Conservation (phyloP, 306 rosid genomes). For the Luffa acutangula region DNA sequence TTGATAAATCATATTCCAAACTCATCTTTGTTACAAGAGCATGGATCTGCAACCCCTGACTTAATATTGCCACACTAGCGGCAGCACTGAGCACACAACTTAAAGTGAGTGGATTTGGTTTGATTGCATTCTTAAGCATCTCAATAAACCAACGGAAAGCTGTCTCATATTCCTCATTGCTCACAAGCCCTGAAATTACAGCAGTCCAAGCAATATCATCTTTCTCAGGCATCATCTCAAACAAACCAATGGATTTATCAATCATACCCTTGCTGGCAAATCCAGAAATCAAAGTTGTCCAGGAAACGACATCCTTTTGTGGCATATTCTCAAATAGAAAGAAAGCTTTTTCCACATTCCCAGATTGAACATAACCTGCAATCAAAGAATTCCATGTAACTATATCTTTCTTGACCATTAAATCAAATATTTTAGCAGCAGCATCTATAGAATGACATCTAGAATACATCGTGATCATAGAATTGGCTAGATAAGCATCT, state of each 20-base stretch:
- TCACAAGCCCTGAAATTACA: constrained; percentile 65
- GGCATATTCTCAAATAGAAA: constrained; percentile 49
- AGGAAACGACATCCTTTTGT: constrained; percentile 49
- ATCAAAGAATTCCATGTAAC: constrained; percentile 81
- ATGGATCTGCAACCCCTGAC: constrained; percentile 70
- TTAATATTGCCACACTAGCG: constrained; percentile 43
- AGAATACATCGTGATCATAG: constrained; percentile 60
- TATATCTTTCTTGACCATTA: constrained; percentile 29
- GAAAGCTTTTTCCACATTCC: constrained; percentile 43
- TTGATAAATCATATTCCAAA: constrained; percentile 42
- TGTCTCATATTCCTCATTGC: constrained; percentile 40
- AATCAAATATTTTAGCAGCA: constrained; percentile 38
- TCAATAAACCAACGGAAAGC: constrained; percentile 55
- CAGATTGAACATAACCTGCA: constrained; percentile 46
- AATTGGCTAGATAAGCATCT: constrained; percentile 48
- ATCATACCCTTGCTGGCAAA: constrained; percentile 41
- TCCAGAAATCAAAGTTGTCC: constrained; percentile 67
- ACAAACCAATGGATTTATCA: constrained; percentile 40
- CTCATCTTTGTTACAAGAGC: constrained; percentile 42
- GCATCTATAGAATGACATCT: constrained; percentile 27
- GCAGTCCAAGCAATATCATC: constrained; percentile 81
- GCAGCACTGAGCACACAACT: constrained; percentile 69
- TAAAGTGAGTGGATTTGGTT: constrained; percentile 47
- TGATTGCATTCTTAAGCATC: constrained; percentile 39
- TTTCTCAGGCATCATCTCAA: constrained; percentile 48